phyloP scores from a whole-genome alignment of 331 rosid genomes.

The Quercus lobata region DNA sequence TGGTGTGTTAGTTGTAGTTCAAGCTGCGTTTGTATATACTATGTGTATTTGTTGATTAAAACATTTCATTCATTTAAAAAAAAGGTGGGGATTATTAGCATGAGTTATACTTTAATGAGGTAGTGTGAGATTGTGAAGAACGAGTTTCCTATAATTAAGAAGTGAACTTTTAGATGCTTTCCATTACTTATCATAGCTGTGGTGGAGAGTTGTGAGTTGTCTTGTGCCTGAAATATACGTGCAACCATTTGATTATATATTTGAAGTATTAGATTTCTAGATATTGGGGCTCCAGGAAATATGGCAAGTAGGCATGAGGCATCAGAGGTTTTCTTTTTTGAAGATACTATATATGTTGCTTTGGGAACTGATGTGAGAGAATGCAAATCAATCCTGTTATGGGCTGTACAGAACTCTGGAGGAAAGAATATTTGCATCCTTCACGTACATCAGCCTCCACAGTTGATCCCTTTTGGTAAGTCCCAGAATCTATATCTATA shows the following conservation, averaged over 20 bases:
- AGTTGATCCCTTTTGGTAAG: conserved; percentile 66
- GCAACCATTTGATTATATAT: no score
- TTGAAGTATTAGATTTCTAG: conserved; percentile 3
- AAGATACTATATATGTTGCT: conserved; percentile 47
- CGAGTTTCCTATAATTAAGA: no score
- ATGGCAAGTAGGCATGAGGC: conserved; percentile 37
- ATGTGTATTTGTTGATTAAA: no score
- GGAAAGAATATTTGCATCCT: conserved; percentile 67
- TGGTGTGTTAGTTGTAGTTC: no score
- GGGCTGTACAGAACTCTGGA: conserved; percentile 72
- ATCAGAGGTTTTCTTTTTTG: conserved; percentile 38
- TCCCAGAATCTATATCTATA: background rate
- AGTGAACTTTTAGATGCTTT: no score
- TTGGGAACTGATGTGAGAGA: conserved; percentile 59
- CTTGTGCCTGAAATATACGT: conserved; percentile 23
- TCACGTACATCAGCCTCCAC: conserved; percentile 66
- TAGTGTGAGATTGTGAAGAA: no score
- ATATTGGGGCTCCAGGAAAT: conserved; percentile 15
- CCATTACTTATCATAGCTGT: no score
- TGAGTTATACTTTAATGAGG: no score
- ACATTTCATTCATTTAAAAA: no score
- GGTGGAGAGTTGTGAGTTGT: conserved; percentile 16
- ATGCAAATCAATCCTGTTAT: conserved; percentile 46
- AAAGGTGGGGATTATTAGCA: no score
- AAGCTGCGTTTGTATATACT: no score